Conservation (phyloP, 2,329 filamentous ascomycete species). For the Aspergillus ustus region DNA sequence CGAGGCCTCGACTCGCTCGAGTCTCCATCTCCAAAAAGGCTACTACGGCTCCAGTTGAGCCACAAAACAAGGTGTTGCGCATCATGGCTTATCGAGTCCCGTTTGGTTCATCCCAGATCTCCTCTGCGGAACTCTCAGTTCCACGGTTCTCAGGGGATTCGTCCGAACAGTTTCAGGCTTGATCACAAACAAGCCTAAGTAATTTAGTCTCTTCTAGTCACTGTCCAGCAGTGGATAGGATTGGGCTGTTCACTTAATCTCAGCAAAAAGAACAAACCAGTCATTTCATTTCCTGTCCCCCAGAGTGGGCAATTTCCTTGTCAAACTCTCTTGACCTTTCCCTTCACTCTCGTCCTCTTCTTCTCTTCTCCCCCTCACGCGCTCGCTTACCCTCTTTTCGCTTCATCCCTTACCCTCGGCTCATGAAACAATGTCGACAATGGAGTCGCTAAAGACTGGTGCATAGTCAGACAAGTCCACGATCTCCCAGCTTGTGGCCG, state of each 20-base stretch:
- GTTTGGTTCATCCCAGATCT: slow-evolving; percentile 6
- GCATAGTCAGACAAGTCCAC: not conserved
- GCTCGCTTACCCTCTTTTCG: slow-evolving; percentile 1
- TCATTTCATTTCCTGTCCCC: slow-evolving; percentile 12
- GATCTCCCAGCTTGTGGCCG: not conserved
- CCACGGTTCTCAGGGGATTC: slow-evolving; percentile 15
- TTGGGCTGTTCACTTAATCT: slow-evolving; percentile 26
- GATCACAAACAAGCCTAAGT: slow-evolving; percentile 19
- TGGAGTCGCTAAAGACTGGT: slow-evolving; percentile 3
- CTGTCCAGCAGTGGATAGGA: slow-evolving; percentile 13
- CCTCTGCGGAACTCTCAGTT: not conserved
- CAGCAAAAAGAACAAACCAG: slow-evolving; percentile 21
- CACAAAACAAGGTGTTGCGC: not conserved
- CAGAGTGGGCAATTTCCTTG: slow-evolving; percentile 15
- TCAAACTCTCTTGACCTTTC: slow-evolving; percentile 9
- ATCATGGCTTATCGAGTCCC: not conserved
- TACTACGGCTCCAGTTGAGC: not conserved
- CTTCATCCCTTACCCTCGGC: not conserved
- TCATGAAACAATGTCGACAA: slow-evolving; percentile 4
- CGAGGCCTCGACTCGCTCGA: slow-evolving; percentile 2
- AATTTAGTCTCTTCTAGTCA: slow-evolving; percentile 22
- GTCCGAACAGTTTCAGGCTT: slow-evolving; percentile 22
- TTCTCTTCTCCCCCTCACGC: slow-evolving; percentile 6
- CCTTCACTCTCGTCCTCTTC: slow-evolving; percentile 4
- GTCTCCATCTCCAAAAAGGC: slow-evolving; percentile 1